phyloP scores from a whole-genome alignment of 495 filamentous ascomycete genomes.

The Aspergillus ostianus region DNA sequence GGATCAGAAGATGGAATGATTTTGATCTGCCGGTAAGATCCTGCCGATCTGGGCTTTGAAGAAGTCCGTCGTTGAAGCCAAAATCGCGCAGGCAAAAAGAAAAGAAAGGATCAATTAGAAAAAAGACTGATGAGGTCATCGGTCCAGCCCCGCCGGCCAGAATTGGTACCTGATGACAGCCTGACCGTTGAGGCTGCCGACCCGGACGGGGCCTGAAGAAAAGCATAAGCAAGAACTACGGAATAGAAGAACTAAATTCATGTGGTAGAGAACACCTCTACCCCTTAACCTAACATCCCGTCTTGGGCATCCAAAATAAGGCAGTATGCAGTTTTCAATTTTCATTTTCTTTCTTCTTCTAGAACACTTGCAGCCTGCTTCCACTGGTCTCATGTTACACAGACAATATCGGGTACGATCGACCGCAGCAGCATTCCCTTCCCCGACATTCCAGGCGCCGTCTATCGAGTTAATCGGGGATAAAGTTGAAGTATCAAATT shows the following conservation, averaged over 20 bases:
- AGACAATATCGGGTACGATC: background rate
- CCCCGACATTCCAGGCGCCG: background rate
- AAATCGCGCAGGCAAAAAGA: background rate
- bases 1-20: too few relatives aligned
- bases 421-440: background rate
- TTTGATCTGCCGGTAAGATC: too few relatives aligned
- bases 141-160: too few relatives aligned
- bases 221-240: too few relatives aligned
- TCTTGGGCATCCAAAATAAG: too few relatives aligned
- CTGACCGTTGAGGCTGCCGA: background rate
- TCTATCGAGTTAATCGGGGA: background rate
- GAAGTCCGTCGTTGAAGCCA: background rate
- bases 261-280: too few relatives aligned
- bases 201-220: too few relatives aligned
- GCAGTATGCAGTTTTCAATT: background rate
- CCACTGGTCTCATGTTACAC: background rate
- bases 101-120: too few relatives aligned
- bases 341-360: background rate
- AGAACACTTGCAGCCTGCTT: background rate
- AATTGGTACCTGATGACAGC: background rate
- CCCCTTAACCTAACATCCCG: too few relatives aligned
- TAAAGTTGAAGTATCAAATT: constrained; percentile 1
- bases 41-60: too few relatives aligned
- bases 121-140: background rate
- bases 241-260: too few relatives aligned